phyloP scores from a whole-genome alignment of 1,284 basidiomycete species.

The Fomes fomentarius region DNA sequence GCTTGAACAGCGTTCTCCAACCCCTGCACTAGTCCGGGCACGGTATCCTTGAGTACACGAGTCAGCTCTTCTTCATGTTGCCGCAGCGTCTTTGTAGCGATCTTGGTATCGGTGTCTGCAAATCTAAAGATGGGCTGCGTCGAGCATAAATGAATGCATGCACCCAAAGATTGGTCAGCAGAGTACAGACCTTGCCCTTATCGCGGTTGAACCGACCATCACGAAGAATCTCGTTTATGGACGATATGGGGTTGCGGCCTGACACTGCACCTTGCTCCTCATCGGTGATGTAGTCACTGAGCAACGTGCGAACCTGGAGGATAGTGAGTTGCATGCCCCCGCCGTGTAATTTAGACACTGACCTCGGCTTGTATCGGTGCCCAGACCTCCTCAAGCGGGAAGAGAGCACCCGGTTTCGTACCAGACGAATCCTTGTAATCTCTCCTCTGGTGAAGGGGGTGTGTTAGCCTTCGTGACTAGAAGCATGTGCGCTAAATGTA shows the following conservation, averaged over 20 bases:
- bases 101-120: slow-evolving; percentile 82
- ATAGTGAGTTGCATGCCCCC: slow-evolving; percentile 4
- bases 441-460: slow-evolving; percentile 57
- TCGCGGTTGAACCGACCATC: slow-evolving; percentile 81
- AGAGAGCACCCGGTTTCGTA: slow-evolving; percentile 69
- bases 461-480: neutral
- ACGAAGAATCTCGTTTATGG: slow-evolving; percentile 94
- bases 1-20: slow-evolving; percentile 66
- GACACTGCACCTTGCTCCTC: slow-evolving; percentile 80
- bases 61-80: slow-evolving; percentile 87
- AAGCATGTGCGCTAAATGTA: neutral
- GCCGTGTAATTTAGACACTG: no score
- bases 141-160: slow-evolving; percentile 1
- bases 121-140: slow-evolving; percentile 86
- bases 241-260: slow-evolving; percentile 85
- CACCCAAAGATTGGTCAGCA: neutral
- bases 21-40: slow-evolving; percentile 89
- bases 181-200: slow-evolving; percentile 67
- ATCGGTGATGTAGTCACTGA: slow-evolving; percentile 91
- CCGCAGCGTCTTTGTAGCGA: slow-evolving; percentile 69
- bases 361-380: slow-evolving; percentile 90
- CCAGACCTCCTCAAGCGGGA: slow-evolving; percentile 92
- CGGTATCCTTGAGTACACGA: slow-evolving; percentile 84
- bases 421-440: slow-evolving; percentile 87
- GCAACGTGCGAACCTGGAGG: slow-evolving; percentile 77